Evolutionary conservation across 768 basidiomycete species (phyloP).

Genomic region (Cystoderma amianthinum): DNA sequence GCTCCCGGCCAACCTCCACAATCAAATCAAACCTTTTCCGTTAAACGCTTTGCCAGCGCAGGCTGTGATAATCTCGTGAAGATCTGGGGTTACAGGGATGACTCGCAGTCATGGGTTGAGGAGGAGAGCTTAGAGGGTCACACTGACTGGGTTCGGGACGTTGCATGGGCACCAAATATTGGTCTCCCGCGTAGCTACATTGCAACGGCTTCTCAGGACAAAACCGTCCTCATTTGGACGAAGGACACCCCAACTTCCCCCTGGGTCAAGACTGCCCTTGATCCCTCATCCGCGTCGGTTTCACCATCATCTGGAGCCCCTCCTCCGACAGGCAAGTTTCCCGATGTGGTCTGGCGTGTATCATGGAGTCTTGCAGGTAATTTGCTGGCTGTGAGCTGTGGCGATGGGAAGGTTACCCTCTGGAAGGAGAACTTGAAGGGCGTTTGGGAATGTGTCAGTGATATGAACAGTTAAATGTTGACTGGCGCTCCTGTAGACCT

Average conservation of each 20-base stretch:
- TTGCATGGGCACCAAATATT: constrained; percentile 98
- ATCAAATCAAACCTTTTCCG: constrained; percentile 37
- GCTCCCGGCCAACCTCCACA: constrained; percentile 37
- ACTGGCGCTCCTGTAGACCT: too few species aligned
- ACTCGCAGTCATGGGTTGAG: constrained; percentile 83
- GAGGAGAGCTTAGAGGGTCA: constrained; percentile 91
- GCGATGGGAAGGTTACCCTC: constrained; percentile 94
- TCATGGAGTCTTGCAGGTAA: constrained; percentile 98
- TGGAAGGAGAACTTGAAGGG: constrained; percentile 98
- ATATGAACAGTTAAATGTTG: constrained; percentile 82
- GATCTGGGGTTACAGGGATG: constrained; percentile 89
- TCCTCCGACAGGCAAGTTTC: constrained; percentile 72
- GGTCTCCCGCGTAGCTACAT: constrained; percentile 93
- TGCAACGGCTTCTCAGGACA: constrained; percentile 93
- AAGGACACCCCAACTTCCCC: constrained; percentile 68
- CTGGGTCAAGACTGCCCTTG: constrained; percentile 78
- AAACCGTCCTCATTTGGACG: constrained; percentile 88
- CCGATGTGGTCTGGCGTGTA: constrained; percentile 98
- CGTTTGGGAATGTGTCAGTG: constrained; percentile 95
- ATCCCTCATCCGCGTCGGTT: constrained; percentile 45
- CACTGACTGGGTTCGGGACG: constrained; percentile 96
- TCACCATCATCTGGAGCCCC: constrained; percentile 31
- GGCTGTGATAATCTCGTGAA: constrained; percentile 95
- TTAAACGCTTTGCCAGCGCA: constrained; percentile 91
- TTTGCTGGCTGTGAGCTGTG: constrained; percentile 92